Conservation (phyloP, 1,284 basidiomycete genomes). For the Ustilago cynodontis region DNA sequence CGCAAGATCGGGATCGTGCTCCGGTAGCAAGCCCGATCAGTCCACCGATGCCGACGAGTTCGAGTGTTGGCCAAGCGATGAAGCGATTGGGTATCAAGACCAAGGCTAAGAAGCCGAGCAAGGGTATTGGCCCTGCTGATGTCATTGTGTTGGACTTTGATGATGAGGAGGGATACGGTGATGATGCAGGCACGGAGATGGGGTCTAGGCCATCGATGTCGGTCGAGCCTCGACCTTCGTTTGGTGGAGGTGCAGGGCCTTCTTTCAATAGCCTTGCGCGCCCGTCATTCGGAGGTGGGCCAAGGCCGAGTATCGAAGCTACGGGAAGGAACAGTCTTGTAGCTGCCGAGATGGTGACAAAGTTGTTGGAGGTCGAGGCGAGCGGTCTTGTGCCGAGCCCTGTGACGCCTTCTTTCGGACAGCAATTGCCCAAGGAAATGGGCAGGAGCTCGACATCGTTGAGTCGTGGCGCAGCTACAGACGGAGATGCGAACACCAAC, state of each 20-base stretch:
- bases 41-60: constrained; percentile 22
- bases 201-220: constrained; percentile 32
- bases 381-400: constrained; percentile 29
- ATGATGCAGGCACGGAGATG: neutral
- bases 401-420: constrained; percentile 21
- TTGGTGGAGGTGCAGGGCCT: constrained; percentile 24
- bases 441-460: constrained; percentile 14
- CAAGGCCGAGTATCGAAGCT: constrained; percentile 28
- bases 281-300: constrained; percentile 16
- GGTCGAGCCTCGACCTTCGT: constrained; percentile 26
- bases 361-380: constrained; percentile 23
- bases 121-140: constrained; percentile 40
- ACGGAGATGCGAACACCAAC: neutral
- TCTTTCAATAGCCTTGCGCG: constrained; percentile 25
- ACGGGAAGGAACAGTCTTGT: constrained; percentile 17
- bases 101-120: constrained; percentile 24
- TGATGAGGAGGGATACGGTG: neutral
- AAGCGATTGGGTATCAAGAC: constrained; percentile 28
- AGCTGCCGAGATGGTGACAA: constrained; percentile 21
- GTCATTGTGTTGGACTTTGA: constrained; percentile 23
- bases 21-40: constrained; percentile 48
- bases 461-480: neutral
- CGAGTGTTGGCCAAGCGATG: constrained; percentile 27
- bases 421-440: constrained; percentile 15
- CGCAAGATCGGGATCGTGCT: constrained; percentile 44